These are phyloP conservation scores for Barbarea vulgaris DNA, from an alignment of 345 rosid genomes.

Conservation along the genomic window DNA sequence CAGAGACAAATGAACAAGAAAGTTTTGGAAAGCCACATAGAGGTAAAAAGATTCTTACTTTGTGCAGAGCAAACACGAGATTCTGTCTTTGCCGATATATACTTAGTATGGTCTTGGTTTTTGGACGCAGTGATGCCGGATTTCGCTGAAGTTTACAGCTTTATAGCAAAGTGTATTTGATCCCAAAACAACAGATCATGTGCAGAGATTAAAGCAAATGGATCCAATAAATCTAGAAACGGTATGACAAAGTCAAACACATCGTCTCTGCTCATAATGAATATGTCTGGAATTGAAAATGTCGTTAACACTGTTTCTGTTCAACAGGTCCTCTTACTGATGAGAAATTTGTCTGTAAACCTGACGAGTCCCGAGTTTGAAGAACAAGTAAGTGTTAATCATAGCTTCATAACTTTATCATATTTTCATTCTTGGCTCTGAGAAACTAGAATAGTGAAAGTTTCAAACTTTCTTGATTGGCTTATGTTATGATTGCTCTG, in stretches of 20 bases:
- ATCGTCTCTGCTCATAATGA: not conserved
- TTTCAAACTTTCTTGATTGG: not conserved
- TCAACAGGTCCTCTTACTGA: constrained; percentile 69
- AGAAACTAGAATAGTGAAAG: not conserved
- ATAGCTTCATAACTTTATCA: not conserved
- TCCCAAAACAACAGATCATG: constrained; percentile 57
- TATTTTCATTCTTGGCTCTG: not conserved
- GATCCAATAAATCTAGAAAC: constrained; percentile 82
- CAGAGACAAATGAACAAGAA: constrained; percentile 49
- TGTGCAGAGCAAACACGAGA: not conserved
- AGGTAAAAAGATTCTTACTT: constrained; percentile 37
- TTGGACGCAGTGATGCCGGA: constrained; percentile 63
- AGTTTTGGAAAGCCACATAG: constrained; percentile 50
- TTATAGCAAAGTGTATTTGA: constrained; percentile 78
- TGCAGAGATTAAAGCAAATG: constrained; percentile 76
- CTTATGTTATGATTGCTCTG: not conserved
- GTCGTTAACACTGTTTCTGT: not conserved
- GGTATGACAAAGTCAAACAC: constrained; percentile 47
- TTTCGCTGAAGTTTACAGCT: constrained; percentile 68
- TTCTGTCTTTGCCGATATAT: not conserved
- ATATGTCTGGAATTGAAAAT: not conserved
- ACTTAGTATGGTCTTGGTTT: constrained; percentile 19
- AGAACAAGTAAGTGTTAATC: constrained; percentile 62
- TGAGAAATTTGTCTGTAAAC: constrained; percentile 81
- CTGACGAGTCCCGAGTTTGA: constrained; percentile 74